Evolutionary conservation across 371 early-diverging fungal genomes (phyloP), one percentile per base, ranked within the genome.

Genomic region (Mucor circinelloides): DNA sequence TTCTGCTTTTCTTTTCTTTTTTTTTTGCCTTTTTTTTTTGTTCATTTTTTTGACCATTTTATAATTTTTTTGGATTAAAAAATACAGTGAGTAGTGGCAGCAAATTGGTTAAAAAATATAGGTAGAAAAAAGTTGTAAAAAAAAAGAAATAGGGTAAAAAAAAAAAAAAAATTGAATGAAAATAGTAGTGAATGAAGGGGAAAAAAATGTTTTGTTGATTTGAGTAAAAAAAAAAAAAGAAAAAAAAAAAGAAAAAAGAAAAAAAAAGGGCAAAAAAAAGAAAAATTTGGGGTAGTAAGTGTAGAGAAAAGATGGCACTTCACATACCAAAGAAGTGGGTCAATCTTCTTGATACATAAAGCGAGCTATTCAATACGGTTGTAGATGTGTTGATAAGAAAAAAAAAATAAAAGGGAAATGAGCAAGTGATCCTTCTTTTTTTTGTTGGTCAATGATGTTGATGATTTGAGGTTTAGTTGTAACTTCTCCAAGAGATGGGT

Each of bases 401-500:
- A 46, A 46, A 21, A 46, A 46, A 46, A 34, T 1, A 3, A 3
- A 19, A 10, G 46, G 46, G n/a, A 8, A 9, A 19, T 46, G 46
- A 21, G 46, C 46, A 46, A 19, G 19, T 4, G 23, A 46, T 46
- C 46, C 46, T 21, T 9, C 19, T 46, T 44, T 44, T 46, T 46
- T 46, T 46, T 46, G n/a, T 4, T 40, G 40, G 40, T 40, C 40
- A 32, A 50, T 30, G 10, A 46, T 42, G 25, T 54, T 32, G 36
- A 31, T 65, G 21, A 25, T 19, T 19, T 46, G 34, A 23, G 0
- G 36, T 13, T 60, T 57, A 55, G 28, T 52, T 60, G 38, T 56
- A 70, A 8, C 65, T 65, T 36, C 60, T 44, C 69, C 69, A 72
- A 30, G 69, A 65, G 21, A 64, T 62, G 52, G 72, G 63, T 57